phyloP scores from a whole-genome alignment of 116 monocot species.

The Iris pallida region DNA sequence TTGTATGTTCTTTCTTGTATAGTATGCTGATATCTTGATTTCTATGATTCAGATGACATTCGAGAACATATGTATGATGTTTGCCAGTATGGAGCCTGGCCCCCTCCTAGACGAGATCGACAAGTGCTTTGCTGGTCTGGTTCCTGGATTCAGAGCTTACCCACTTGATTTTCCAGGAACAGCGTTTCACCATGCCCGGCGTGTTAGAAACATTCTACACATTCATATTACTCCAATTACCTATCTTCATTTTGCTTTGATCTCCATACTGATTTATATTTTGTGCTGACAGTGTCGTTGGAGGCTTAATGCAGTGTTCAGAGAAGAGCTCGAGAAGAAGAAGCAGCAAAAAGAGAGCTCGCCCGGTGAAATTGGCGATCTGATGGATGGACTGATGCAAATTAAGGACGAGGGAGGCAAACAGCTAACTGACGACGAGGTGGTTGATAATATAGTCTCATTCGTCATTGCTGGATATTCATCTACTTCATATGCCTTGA shows the following conservation, averaged over 20 bases:
- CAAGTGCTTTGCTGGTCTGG: constrained; percentile 2
- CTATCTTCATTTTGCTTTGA: too few species aligned
- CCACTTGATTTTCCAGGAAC: constrained; percentile 22
- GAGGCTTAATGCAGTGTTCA: constrained; percentile 8
- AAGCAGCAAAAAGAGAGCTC: neutral
- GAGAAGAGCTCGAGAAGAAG: constrained; percentile 9
- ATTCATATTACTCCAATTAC: too few species aligned
- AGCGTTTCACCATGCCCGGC: constrained; percentile 4
- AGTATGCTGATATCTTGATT: too few species aligned
- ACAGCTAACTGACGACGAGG: neutral
- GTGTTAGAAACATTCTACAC: neutral
- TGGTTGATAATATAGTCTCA: constrained; percentile 5
- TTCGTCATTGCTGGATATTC: constrained; percentile 11
- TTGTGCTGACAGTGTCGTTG: constrained; percentile 19
- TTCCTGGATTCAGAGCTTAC: constrained; percentile 15
- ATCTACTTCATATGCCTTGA: constrained; percentile 1
- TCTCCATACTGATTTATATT: too few species aligned
- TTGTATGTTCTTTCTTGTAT: too few species aligned
- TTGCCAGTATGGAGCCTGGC: constrained; percentile 22
- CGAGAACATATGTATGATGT: constrained; percentile 17
- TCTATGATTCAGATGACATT: constrained; percentile 17
- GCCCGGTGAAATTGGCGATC: neutral
- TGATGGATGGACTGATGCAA: constrained; percentile 21
- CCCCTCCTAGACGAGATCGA: constrained; percentile 11
- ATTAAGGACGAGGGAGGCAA: constrained; percentile 16